These are phyloP conservation scores for Trichoderma sp. DNA, from an alignment of 2,329 filamentous ascomycete species.

Conservation along the genomic window DNA sequence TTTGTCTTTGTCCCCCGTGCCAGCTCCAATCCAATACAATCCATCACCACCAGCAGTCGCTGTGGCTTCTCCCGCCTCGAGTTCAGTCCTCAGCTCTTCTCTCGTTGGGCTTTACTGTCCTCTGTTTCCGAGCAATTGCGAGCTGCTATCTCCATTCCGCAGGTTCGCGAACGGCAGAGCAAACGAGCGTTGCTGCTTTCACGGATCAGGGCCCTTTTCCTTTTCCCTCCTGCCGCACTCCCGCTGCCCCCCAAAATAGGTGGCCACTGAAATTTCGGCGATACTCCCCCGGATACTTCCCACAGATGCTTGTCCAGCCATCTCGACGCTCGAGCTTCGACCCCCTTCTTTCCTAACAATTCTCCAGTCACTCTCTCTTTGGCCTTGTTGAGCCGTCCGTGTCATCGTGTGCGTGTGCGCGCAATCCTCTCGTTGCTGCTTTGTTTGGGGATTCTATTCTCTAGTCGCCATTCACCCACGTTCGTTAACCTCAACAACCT, in stretches of 20 bases:
- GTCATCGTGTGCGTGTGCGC: constrained; percentile 19
- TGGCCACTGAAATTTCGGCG: constrained; percentile 35
- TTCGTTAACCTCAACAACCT: constrained; percentile 1
- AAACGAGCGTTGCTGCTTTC: neutral
- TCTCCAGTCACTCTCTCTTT: constrained; percentile 24
- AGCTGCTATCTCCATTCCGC: constrained; percentile 8
- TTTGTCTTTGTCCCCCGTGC: neutral
- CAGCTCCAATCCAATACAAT: neutral
- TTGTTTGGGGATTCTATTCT: neutral
- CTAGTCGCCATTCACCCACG: neutral
- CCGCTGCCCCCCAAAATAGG: constrained; percentile 33
- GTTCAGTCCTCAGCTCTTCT: neutral
- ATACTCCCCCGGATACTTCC: constrained; percentile 31
- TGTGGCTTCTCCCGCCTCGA: neutral
- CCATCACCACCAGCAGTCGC: constrained; percentile 11
- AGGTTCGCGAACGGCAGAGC: constrained; percentile 7
- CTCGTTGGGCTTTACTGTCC: neutral
- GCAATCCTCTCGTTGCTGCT: constrained; percentile 18
- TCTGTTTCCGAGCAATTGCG: constrained; percentile 11
- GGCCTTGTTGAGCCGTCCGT: constrained; percentile 22
- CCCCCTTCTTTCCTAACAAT: constrained; percentile 31
- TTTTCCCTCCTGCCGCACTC: constrained; percentile 5
- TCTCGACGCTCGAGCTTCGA: constrained; percentile 39
- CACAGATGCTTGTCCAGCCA: constrained; percentile 46
- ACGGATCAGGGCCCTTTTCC: neutral